Conservation (phyloP, 75 land plant species). For the Chamaecyparis obtusa region DNA sequence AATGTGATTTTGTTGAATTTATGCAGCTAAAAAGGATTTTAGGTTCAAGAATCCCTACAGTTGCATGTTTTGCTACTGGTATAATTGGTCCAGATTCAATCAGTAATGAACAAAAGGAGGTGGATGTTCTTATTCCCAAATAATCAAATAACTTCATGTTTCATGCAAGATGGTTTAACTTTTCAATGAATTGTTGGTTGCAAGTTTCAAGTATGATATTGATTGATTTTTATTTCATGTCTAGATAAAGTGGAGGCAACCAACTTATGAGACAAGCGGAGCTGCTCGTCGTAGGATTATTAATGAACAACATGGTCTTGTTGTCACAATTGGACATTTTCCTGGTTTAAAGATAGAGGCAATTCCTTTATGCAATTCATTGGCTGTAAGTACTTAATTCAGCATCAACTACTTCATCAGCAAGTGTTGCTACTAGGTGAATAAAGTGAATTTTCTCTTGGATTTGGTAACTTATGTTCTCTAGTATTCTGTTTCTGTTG, state of each 20-base stretch:
- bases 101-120: slow-evolving; percentile 42
- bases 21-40: slow-evolving; percentile 33
- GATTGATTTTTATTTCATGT: not conserved
- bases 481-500: not conserved
- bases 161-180: not conserved
- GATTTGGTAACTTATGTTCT: not conserved
- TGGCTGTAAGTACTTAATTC: slow-evolving; percentile 5
- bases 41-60: slow-evolving; percentile 30
- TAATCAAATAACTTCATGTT: not conserved
- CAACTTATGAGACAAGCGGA: slow-evolving; percentile 7
- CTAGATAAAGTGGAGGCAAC: slow-evolving; percentile 28
- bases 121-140: slow-evolving; percentile 3
- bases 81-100: slow-evolving; percentile 41
- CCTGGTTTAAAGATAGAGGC: slow-evolving; percentile 47
- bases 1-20: not conserved
- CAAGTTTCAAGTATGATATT: not conserved
- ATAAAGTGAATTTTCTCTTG: not conserved
- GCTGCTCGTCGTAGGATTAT: not conserved
- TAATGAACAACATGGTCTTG: slow-evolving; percentile 25
- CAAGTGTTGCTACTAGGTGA: not conserved
- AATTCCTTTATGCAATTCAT: slow-evolving; percentile 23
- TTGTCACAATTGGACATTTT: slow-evolving; percentile 40
- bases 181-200: not conserved
- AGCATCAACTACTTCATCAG: not conserved
- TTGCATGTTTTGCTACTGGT: slow-evolving; percentile 31